Conservation (phyloP, 2,329 filamentous ascomycete genomes). For the Apiospora koreana region DNA sequence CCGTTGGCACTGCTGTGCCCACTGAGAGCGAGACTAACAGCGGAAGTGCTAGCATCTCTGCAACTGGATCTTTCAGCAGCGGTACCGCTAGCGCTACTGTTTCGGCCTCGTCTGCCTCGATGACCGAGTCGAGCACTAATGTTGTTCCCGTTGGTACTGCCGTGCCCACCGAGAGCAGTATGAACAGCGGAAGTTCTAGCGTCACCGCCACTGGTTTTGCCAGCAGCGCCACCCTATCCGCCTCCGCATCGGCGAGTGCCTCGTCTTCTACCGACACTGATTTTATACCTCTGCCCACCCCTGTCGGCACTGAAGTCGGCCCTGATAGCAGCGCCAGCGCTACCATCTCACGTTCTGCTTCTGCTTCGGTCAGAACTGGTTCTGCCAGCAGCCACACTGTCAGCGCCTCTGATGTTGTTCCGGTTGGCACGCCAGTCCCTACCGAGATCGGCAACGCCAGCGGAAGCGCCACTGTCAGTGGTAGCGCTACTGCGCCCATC, state of each 20-base stretch:
- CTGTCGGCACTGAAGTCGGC: background rate
- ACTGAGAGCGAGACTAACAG: too few species aligned
- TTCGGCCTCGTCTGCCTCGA: background rate
- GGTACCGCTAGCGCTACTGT: background rate
- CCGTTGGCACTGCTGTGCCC: too few species aligned
- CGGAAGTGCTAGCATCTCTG: background rate
- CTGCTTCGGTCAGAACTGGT: background rate
- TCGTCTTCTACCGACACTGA: background rate
- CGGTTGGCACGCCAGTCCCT: slow-evolving; percentile 25
- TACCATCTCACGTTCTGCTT: background rate
- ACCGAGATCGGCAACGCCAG: background rate
- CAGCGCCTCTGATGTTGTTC: background rate
- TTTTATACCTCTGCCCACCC: background rate
- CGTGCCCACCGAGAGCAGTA: too few species aligned
- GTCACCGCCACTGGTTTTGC: background rate
- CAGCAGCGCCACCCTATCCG: background rate
- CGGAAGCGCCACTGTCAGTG: too few species aligned
- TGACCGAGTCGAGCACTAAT: background rate
- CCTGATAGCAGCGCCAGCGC: background rate
- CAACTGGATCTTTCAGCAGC: background rate
- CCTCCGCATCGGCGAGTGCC: background rate
- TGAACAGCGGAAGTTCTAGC: too few species aligned
- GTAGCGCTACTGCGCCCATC: too few species aligned
- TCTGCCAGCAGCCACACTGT: background rate
- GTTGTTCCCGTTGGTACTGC: too few species aligned